Conservation (phyloP, 768 basidiomycete genomes). For the Collybiopsis confluens region DNA sequence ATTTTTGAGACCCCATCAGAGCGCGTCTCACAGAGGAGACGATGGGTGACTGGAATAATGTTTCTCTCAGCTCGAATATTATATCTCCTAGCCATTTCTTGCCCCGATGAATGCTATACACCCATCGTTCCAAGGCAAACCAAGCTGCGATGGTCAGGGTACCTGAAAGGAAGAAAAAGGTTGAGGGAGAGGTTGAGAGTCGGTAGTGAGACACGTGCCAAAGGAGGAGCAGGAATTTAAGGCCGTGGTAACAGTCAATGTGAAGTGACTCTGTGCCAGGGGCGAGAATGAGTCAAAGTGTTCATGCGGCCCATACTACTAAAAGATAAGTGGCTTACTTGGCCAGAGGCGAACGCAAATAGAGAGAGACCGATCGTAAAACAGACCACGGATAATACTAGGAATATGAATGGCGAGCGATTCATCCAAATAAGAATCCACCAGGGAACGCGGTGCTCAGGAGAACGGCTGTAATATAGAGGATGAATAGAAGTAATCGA, state of each 20-base stretch:
- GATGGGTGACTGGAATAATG: conserved; percentile 27
- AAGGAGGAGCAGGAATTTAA: conserved; percentile 73
- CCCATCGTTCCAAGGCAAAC: conserved; percentile 69
- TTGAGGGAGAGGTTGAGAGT: too few relatives aligned
- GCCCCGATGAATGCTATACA: conserved; percentile 58
- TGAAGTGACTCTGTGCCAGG: conserved; percentile 58
- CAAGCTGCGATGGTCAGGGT: too few relatives aligned
- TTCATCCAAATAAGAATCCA: conserved; percentile 89
- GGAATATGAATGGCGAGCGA: conserved; percentile 75
- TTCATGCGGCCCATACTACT: not conserved
- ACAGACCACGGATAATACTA: conserved; percentile 79
- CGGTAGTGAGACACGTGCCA: conserved; percentile 64
- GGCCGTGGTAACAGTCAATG: conserved; percentile 70
- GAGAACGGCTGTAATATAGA: conserved; percentile 58
- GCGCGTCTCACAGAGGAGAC: conserved; percentile 12
- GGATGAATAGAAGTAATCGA: too few relatives aligned
- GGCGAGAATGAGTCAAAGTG: conserved; percentile 5
- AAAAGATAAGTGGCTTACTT: conserved; percentile 39
- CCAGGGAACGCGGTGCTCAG: conserved; percentile 74
- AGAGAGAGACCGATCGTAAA: conserved; percentile 76
- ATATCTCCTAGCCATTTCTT: conserved; percentile 69
- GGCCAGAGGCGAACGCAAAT: conserved; percentile 70
- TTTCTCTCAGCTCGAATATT: conserved; percentile 38
- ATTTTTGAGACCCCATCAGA: conserved; percentile 10
- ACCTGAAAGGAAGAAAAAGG: too few relatives aligned